Evolutionary conservation across 148 eudicot species (phyloP).

Genomic region (Camellia sinensis): DNA sequence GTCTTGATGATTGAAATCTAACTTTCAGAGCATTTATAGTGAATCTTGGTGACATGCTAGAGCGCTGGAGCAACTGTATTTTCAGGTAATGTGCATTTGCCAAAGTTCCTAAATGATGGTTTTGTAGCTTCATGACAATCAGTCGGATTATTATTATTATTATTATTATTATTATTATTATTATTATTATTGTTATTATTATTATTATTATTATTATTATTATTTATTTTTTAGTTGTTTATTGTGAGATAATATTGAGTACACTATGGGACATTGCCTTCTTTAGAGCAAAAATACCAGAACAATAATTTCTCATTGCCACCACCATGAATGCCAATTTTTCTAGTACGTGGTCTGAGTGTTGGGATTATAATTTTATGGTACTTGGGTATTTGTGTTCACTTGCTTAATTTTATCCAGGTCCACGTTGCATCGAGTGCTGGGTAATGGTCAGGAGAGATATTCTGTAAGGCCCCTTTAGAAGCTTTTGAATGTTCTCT

Average conservation of each 20-base stretch:
- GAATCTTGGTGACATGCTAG: slow-evolving; percentile 95
- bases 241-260: not conserved
- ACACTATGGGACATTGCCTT: not conserved
- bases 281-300: not conserved
- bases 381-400: not conserved
- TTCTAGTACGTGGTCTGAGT: not conserved
- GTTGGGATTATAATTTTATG: not conserved
- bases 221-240: not conserved
- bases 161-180: no score
- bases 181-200: no score
- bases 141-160: not conserved
- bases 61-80: slow-evolving; percentile 93
- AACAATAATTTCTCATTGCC: not conserved
- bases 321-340: not conserved
- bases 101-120: slow-evolving; percentile 7
- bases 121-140: slow-evolving; percentile 13
- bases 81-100: slow-evolving; percentile 60
- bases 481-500: slow-evolving; percentile 11
- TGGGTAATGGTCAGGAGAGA: slow-evolving; percentile 82
- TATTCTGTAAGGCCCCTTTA: slow-evolving; percentile 68
- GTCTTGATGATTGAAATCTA: slow-evolving; percentile 7
- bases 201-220: not conserved
- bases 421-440: slow-evolving; percentile 87
- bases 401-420: slow-evolving; percentile 35
- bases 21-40: slow-evolving; percentile 79